A percentile compares a stretch with the other conserved stretches of the same genome.
Evolutionary conservation across 2,329 filamentous ascomycete genomes (phyloP).

Genomic region (Alternaria arbusti): DNA sequence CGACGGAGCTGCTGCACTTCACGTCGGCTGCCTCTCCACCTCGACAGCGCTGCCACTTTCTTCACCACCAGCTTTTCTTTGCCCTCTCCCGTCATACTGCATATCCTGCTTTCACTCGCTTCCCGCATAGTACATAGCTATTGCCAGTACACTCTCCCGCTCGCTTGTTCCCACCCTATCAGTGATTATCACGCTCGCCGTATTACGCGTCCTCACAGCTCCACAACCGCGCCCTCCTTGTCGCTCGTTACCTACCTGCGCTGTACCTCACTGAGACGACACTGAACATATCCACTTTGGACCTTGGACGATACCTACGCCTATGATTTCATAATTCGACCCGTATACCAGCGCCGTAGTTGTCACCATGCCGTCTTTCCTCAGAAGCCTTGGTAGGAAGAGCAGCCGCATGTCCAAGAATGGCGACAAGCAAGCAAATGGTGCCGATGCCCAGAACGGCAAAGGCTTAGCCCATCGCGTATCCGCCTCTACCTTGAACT

Average conservation of each 20-base stretch:
- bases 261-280: neutral
- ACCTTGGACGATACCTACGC: constrained; percentile 1
- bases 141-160: constrained; percentile 27
- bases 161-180: constrained; percentile 18
- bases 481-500: constrained; percentile 67
- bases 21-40: constrained; percentile 10
- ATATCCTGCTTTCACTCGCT: constrained; percentile 31
- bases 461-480: constrained; percentile 59
- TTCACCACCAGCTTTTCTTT: constrained; percentile 16
- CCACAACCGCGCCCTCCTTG: constrained; percentile 11
- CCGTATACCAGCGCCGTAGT: constrained; percentile 14
- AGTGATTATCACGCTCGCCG: constrained; percentile 23
- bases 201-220: constrained; percentile 35
- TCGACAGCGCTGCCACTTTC: constrained; percentile 4
- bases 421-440: constrained; percentile 20
- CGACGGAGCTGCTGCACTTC: constrained; percentile 7
- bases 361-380: constrained; percentile 63
- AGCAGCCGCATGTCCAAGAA: constrained; percentile 70
- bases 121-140: constrained; percentile 20
- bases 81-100: constrained; percentile 10
- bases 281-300: neutral
- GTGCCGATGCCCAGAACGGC: constrained; percentile 24
- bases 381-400: constrained; percentile 77
- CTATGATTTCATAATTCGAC: constrained; percentile 21
- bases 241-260: constrained; percentile 18